Percentiles rank a stretch among this genome's conserved stretches.
Evolutionary conservation across 2,329 filamentous ascomycete species (phyloP).

Genomic region (Fusarium abutilonis): DNA sequence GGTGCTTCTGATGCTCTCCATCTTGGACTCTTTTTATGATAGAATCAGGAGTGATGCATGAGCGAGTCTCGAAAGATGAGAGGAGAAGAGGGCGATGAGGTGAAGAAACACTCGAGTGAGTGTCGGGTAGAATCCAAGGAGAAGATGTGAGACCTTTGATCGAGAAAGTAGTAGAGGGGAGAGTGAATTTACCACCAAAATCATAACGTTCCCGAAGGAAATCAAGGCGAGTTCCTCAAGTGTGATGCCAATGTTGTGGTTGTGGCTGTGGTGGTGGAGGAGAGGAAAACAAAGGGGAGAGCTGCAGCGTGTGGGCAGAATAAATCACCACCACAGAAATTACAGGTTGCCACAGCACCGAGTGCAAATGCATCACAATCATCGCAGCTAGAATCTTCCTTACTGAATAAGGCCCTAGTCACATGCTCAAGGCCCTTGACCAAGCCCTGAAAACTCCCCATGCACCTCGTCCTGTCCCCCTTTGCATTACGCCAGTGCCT

Average conservation of each 20-base stretch:
- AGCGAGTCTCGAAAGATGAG: neutral
- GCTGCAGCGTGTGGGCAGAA: neutral
- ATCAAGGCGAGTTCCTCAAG: neutral
- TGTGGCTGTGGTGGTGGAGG: neutral
- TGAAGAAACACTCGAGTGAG: too few species aligned
- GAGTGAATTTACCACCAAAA: neutral
- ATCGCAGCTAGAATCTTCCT: neutral
- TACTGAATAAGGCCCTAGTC: neutral
- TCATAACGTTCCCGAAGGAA: too few species aligned
- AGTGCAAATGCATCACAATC: neutral
- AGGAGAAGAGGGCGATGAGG: neutral
- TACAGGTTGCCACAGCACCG: constrained; percentile 8
- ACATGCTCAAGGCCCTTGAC: neutral
- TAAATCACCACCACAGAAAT: constrained; percentile 6
- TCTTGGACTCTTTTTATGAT: neutral
- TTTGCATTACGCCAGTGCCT: neutral
- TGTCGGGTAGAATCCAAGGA: too few species aligned
- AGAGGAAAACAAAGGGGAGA: neutral
- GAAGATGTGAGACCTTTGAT: too few species aligned
- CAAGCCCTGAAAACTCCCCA: neutral
- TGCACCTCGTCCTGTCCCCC: neutral
- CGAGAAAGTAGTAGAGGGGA: too few species aligned
- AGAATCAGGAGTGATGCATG: neutral
- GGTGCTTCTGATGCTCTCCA: neutral
- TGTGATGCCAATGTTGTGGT: neutral